Evolutionary conservation across 2,329 filamentous ascomycete species (phyloP), one percentile per base, ranked within the genome.

Genomic region (Pseudogymnoascus destructans): DNA sequence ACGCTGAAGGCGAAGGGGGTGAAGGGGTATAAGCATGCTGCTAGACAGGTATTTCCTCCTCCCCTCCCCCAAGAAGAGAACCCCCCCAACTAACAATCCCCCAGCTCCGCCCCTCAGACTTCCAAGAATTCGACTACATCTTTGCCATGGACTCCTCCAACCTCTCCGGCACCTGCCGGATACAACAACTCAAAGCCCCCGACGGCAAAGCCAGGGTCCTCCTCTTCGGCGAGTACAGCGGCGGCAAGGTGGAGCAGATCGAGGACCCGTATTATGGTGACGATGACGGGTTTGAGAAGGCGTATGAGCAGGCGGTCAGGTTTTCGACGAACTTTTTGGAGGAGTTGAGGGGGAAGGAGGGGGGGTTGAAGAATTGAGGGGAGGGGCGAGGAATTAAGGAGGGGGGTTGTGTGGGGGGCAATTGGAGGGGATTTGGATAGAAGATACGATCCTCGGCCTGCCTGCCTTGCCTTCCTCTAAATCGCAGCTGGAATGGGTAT

Each of bases 191-290:
- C 42, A n/a, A 17, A 2, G 10, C 17, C 10, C 71, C 72, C n/a
- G 75, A 79, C 32, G 70, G 75, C 30, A 81, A 79, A 68, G 82
- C 81, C 3, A 77, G 80, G 67, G 81, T 95, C 57, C 85, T 87
- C 77, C 73, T 97, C 55, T 97, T 93, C 74, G 93, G 93, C 30
- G 86, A 91, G 67, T 83, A 77, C 65, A 90, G 87, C 67, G 87
- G 86, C 3, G 79, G 69, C 67, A 80, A 73, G 64, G 77, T 79
- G 17, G 87, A 95, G 73, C 79, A 88, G 54, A 84, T 96, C 7
- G 75, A 80, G 60, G 93, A 97, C 70, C 93, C 93, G 11, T 98
- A 97, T 73, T 97, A 97, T 70, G 90, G 89, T n/a, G 89, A 82
- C 10, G 73, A 76, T 3, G 80, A 87, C 64, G 90, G 89, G 1